A percentile compares a stretch with the other conserved stretches of the same genome.
These are phyloP conservation scores for Pichia rugopelliculosa DNA, from an alignment of 805 yeast species.

Conservation along the genomic window DNA sequence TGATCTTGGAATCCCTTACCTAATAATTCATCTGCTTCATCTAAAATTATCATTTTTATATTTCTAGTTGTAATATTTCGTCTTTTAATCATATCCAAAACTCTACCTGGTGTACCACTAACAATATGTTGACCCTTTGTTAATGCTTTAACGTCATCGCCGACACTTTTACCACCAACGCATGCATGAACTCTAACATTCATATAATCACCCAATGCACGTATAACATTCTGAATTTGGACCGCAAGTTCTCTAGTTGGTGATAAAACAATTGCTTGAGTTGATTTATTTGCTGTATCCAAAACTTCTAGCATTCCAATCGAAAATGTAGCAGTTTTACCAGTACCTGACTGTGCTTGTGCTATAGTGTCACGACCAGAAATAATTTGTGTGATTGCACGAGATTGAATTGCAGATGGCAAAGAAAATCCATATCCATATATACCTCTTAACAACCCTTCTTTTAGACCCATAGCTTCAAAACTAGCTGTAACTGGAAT, in stretches of 20 bases:
- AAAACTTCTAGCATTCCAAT: constrained; percentile 56
- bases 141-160: constrained; percentile 81
- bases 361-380: constrained; percentile 70
- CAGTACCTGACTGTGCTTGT: constrained; percentile 87
- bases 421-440: constrained; percentile 76
- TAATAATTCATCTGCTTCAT: constrained; percentile 97
- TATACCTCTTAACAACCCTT: constrained; percentile 52
- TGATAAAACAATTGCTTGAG: constrained; percentile 91
- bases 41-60: constrained; percentile 90
- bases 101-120: constrained; percentile 98
- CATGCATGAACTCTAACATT: constrained; percentile 91
- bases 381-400: constrained; percentile 74
- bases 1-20: constrained; percentile 92
- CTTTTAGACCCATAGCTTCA: constrained; percentile 71
- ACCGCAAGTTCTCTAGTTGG: constrained; percentile 97
- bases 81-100: constrained; percentile 90
- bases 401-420: constrained; percentile 75
- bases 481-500: constrained; percentile 46
- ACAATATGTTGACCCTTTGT: constrained; percentile 85
- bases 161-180: constrained; percentile 91
- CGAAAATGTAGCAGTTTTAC: constrained; percentile 83
- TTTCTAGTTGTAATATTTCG: constrained; percentile 73
- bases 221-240: constrained; percentile 91
- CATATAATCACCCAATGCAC: constrained; percentile 85
- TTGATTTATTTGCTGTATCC: constrained; percentile 61